These are phyloP conservation scores for Allantophomopsis lycopodina DNA, from an alignment of 2,329 filamentous ascomycete genomes.

Conservation along the genomic window DNA sequence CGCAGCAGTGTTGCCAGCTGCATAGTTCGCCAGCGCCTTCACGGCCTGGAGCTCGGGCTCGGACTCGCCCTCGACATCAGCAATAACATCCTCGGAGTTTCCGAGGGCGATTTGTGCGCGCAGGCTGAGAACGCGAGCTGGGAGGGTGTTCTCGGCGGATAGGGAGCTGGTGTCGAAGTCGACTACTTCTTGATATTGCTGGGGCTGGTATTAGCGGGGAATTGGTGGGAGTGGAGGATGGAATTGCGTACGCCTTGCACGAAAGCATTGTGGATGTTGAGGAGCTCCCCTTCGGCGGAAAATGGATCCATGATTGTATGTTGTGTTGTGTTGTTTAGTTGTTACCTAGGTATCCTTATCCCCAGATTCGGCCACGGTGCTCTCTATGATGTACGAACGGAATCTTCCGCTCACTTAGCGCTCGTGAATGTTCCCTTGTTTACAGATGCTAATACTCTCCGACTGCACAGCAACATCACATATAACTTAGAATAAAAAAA, in stretches of 20 bases:
- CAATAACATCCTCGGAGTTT: constrained; percentile 59
- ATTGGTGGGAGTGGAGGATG: neutral
- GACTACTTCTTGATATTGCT: constrained; percentile 71
- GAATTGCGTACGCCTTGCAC: constrained; percentile 39
- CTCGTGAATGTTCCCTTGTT: too few relatives aligned
- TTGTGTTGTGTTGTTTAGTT: too few relatives aligned
- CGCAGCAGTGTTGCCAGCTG: constrained; percentile 41
- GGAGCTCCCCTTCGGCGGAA: constrained; percentile 56
- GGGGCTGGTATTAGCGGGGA: neutral
- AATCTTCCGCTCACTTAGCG: neutral
- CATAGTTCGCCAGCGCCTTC: constrained; percentile 58
- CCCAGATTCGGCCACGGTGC: neutral
- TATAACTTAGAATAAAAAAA: too few relatives aligned
- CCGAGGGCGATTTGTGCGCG: constrained; percentile 76
- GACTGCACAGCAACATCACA: too few relatives aligned
- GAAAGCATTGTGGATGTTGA: constrained; percentile 60
- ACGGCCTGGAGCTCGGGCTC: constrained; percentile 67
- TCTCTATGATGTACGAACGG: neutral
- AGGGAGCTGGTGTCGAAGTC: constrained; percentile 75
- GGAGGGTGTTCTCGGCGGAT: constrained; percentile 62
- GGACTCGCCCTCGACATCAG: constrained; percentile 48
- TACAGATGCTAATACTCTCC: too few relatives aligned
- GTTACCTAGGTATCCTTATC: too few relatives aligned
- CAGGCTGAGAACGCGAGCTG: constrained; percentile 65
- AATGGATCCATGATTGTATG: constrained; percentile 46